These are phyloP conservation scores for Rhizodiscina lignyota DNA, from an alignment of 495 filamentous ascomycete species.

Conservation along the genomic window DNA sequence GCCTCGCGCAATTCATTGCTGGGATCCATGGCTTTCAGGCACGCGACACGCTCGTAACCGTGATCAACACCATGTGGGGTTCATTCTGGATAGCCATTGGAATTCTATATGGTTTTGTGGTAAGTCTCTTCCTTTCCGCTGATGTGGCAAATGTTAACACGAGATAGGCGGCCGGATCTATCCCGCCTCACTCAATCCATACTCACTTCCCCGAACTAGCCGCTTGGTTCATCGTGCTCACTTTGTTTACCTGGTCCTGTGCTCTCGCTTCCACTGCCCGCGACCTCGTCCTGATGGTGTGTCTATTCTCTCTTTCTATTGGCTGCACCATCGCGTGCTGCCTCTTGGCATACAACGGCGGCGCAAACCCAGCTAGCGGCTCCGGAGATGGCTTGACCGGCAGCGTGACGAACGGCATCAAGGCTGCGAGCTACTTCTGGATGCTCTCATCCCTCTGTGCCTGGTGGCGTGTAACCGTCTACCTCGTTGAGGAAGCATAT, in stretches of 20 bases:
- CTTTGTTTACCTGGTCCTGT: slow-evolving; percentile 5
- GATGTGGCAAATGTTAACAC: too few species aligned
- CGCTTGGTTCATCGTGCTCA: slow-evolving; percentile 2
- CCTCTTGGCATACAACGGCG: slow-evolving; percentile 5
- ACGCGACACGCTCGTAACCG: slow-evolving; percentile 3
- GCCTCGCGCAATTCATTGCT: slow-evolving; percentile 6
- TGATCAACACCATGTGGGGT: slow-evolving; percentile 6
- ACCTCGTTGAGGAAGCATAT: slow-evolving; percentile 6
- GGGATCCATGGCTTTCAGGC: slow-evolving; percentile 2
- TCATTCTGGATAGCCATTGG: slow-evolving; percentile 5
- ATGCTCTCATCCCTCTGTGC: slow-evolving; percentile 3
- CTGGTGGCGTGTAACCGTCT: slow-evolving; percentile 7
- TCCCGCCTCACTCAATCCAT: slow-evolving; percentile 1
- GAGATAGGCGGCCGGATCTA: too few species aligned
- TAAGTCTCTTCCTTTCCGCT: too few species aligned
- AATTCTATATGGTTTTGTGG: slow-evolving; percentile 4
- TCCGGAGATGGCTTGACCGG: too few species aligned
- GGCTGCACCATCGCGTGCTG: slow-evolving; percentile 6
- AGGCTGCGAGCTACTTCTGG: slow-evolving; percentile 7
- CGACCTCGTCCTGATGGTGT: slow-evolving; percentile 1
- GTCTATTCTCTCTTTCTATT: slow-evolving; percentile 3
- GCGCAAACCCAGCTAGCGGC: too few species aligned
- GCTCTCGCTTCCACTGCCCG: slow-evolving; percentile 2
- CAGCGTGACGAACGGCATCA: slow-evolving; percentile 4
- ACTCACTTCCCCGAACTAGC: slow-evolving; percentile 7